Evolutionary conservation across 352 stramenopile genomes (phyloP).

Genomic region (Pythium apleroticum): DNA sequence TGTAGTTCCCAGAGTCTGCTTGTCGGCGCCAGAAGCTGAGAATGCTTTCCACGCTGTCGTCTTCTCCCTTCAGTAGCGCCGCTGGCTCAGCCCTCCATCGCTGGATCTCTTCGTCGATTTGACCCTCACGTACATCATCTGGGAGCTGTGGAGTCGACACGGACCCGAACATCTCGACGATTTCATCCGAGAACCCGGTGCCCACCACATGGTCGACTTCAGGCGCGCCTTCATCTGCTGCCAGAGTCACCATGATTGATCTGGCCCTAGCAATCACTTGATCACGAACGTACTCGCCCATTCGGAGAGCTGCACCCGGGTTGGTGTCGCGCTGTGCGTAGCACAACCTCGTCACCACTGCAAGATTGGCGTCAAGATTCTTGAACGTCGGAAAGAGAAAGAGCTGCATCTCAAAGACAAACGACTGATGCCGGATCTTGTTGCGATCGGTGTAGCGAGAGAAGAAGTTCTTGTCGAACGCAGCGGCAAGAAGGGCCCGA

Average conservation of each 20-base stretch:
- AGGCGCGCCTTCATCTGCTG: background rate
- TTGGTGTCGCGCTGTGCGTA: background rate
- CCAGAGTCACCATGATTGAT: background rate
- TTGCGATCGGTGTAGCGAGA: background rate
- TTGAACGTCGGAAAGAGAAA: conserved; percentile 12
- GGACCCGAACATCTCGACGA: background rate
- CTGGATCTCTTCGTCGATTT: conserved; percentile 10
- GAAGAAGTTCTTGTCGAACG: conserved; percentile 19
- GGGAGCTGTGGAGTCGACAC: background rate
- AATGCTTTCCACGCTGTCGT: background rate
- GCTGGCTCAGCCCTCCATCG: conserved; percentile 8
- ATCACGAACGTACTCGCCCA: background rate
- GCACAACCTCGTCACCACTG: background rate
- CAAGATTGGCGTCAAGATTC: conserved; percentile 5
- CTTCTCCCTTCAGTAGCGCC: background rate
- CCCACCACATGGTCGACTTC: background rate
- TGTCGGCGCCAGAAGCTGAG: conserved; percentile 7
- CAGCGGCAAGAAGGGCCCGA: background rate
- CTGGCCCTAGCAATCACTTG: background rate
- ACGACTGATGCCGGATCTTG: background rate
- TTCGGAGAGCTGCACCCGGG: background rate
- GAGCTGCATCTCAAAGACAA: conserved; percentile 17
- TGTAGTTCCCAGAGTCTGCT: background rate
- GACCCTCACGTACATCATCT: conserved; percentile 4
- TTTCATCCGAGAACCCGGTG: background rate